Base-by-base conservation (phyloP, 257 asterid genomes). In the Forsythia viridissima region DNA sequence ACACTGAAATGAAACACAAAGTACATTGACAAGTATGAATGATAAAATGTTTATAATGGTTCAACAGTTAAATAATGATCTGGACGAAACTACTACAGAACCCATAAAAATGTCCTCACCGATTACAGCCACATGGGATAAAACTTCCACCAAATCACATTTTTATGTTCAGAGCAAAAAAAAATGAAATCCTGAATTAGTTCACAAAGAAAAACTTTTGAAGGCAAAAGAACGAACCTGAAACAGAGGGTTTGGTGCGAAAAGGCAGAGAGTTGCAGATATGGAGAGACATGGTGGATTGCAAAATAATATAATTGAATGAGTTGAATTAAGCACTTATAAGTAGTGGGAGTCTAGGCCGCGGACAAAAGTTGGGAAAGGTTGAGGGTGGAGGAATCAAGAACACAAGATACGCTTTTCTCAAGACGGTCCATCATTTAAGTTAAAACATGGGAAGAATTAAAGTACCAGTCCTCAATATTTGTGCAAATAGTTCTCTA, bases 251-350 rank as follows among this genome's bases (percentile, higher is more conserved):
- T 80, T 55, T 82, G 42, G 65, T 71, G 75, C 74, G 65, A 65
- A 52, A 72, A 12, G 71, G 73, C 2, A 52, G 71, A 70, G 73
- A 48, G 71, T 8, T 37, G 65, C 80, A 77, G 76, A 80, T 59
- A 30, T 59, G 84, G 55, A 82, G 82, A 73, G 85, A 69, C 90
- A 84, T 85, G 76, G 81, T 65, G 37, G 24, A 24, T 42, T 5
- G 10, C 24, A 52, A 9, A 34, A 42, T 11, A 71, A 71, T 16
- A 42, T 5, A 40, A 21, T 9, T 3, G 61, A 71, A 43, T 13
- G 24, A n/a, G 16, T 3, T 44, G 6, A 71, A n/a, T 40, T 13
- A 44, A 72, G n/a, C n/a, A 43, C 52, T 12, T 37, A 11, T 6
- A 43, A 6, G 38, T 0, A 21, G 75, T 21, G 34, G 76, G 8